Conservation (phyloP, 805 yeast species). For the Middelhovenomyces tepae region DNA sequence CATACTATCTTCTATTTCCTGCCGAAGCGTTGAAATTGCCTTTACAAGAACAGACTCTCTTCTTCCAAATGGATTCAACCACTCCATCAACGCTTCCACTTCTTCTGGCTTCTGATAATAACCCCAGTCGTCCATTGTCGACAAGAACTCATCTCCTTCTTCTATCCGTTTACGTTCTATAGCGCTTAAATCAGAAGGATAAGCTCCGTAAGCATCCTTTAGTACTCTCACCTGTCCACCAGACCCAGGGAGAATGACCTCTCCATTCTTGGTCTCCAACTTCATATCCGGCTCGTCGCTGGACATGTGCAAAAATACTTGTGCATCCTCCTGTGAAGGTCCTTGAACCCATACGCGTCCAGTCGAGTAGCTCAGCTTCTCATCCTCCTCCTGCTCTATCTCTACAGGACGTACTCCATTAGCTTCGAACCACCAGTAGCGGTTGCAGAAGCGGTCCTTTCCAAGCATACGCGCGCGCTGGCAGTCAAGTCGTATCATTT, state of each 20-base stretch:
- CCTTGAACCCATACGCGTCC: constrained; percentile 92
- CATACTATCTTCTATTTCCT: constrained; percentile 46
- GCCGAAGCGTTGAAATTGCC: constrained; percentile 47
- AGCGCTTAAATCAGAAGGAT: constrained; percentile 3
- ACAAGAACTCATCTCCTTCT: constrained; percentile 51
- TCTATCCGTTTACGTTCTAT: constrained; percentile 56
- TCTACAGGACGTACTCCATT: constrained; percentile 36
- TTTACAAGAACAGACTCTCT: constrained; percentile 60
- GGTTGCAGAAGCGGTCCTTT: constrained; percentile 70
- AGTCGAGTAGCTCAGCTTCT: constrained; percentile 43
- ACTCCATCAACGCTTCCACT: constrained; percentile 44
- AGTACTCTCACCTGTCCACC: constrained; percentile 3
- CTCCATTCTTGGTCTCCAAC: constrained; percentile 2
- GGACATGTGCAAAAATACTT: constrained; percentile 23
- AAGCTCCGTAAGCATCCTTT: constrained; percentile 8
- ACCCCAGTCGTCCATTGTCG: constrained; percentile 54
- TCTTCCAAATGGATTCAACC: constrained; percentile 69
- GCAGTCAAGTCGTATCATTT: constrained; percentile 46
- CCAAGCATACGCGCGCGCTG: constrained; percentile 75
- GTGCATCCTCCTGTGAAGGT: constrained; percentile 48
- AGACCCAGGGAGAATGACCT: constrained; percentile 2
- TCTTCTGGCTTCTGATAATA: constrained; percentile 56
- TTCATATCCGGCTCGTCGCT: constrained; percentile 2
- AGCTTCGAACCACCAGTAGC: constrained; percentile 93
- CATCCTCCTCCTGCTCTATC: constrained; percentile 8